Evolutionary conservation across 495 filamentous ascomycete species (phyloP).

Genomic region (Annulohypoxylon stygium): DNA sequence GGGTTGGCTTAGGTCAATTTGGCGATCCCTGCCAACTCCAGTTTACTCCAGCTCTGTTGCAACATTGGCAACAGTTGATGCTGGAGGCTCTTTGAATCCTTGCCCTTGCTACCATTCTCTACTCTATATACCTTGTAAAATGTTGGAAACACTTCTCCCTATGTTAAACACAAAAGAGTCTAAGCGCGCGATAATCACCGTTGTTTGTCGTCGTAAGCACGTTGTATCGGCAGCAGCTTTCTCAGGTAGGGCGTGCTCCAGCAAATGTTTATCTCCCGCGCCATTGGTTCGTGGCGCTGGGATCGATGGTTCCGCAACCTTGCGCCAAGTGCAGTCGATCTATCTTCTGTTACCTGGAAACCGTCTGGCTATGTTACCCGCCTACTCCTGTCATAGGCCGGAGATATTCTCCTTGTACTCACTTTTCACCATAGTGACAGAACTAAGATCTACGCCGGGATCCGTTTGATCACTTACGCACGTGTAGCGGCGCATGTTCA

Average conservation of each 20-base stretch:
- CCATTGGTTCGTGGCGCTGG: neutral
- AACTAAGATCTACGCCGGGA: constrained; percentile 39
- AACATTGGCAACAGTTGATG: constrained; percentile 16
- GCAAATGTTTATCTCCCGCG: constrained; percentile 6
- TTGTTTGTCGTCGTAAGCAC: constrained; percentile 33
- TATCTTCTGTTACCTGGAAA: neutral
- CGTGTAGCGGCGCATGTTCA: constrained; percentile 5
- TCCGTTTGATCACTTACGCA: constrained; percentile 31
- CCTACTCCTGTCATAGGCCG: constrained; percentile 8
- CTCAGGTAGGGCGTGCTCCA: constrained; percentile 3
- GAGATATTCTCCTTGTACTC: constrained; percentile 11
- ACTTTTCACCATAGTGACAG: constrained; percentile 24
- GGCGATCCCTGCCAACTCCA: constrained; percentile 31
- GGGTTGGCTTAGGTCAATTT: constrained; percentile 7
- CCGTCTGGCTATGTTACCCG: neutral
- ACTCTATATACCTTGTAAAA: constrained; percentile 9
- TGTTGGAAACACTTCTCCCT: constrained; percentile 30
- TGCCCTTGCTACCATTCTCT: neutral
- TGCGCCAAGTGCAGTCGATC: constrained; percentile 3
- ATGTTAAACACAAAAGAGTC: constrained; percentile 26
- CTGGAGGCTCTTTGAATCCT: constrained; percentile 42
- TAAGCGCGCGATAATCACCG: constrained; percentile 26
- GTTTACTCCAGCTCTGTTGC: constrained; percentile 21
- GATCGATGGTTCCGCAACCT: constrained; percentile 2
- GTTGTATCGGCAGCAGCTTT: constrained; percentile 17